A percentile compares a stretch with the other conserved stretches of the same genome.
Evolutionary conservation across 208 protist species (phyloP).

Genomic region (Leishmania guyanensis): DNA sequence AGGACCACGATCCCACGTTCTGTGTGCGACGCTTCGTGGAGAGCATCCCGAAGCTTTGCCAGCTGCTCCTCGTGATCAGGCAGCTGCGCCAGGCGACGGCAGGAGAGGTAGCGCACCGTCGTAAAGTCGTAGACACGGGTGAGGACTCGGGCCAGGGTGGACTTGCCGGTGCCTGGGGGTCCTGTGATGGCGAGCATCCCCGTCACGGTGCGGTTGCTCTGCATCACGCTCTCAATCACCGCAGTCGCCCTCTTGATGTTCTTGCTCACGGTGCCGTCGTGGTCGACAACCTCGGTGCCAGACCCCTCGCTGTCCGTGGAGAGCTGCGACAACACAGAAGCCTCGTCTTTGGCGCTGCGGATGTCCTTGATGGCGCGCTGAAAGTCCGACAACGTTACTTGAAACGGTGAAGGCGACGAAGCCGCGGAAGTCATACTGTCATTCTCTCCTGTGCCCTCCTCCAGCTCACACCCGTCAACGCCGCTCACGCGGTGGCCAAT

Average conservation of each 20-base stretch:
- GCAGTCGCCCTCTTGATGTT: slow-evolving; percentile 24
- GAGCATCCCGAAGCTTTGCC: slow-evolving; percentile 77
- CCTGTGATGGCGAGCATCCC: slow-evolving; percentile 59
- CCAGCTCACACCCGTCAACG: not conserved
- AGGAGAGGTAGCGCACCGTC: slow-evolving; percentile 43
- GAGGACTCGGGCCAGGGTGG: slow-evolving; percentile 47
- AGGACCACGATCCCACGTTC: slow-evolving; percentile 93
- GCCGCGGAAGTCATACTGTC: not conserved
- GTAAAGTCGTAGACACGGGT: slow-evolving; percentile 29
- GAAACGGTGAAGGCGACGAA: slow-evolving; percentile 1
- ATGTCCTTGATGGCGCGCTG: slow-evolving; percentile 44
- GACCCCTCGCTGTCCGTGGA: slow-evolving; percentile 26
- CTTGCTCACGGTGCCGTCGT: slow-evolving; percentile 53
- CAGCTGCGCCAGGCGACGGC: slow-evolving; percentile 40
- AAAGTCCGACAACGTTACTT: slow-evolving; percentile 29
- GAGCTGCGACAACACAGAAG: slow-evolving; percentile 28
- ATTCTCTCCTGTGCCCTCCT: not conserved
- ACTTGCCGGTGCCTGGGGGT: slow-evolving; percentile 69
- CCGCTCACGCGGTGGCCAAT: slow-evolving; percentile 18
- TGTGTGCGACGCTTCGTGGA: slow-evolving; percentile 96
- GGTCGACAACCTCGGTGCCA: slow-evolving; percentile 36
- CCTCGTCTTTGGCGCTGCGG: slow-evolving; percentile 41
- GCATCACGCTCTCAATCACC: slow-evolving; percentile 36
- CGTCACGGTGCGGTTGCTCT: slow-evolving; percentile 41
- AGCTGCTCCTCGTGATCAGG: slow-evolving; percentile 40